Base-by-base conservation (phyloP, 768 basidiomycete genomes). In the Phlegmacium glaucopus region DNA sequence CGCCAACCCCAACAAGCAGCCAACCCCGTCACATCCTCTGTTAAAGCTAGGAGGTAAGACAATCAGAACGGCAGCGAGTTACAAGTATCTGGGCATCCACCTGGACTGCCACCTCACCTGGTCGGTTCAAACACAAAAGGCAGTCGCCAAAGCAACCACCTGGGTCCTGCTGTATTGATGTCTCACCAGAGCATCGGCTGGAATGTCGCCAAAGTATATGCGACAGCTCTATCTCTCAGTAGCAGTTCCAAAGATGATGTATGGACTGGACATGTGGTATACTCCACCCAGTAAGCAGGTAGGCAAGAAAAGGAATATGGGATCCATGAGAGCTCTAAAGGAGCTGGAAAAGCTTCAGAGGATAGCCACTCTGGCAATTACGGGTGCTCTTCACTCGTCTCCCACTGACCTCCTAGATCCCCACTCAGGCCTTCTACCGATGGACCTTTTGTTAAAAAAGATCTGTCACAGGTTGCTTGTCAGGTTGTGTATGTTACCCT, bases 171-270 rank as follows among this genome's bases (percentile, higher is more conserved):
- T 29, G 3, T 48, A 42, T 27, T 16, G 47, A 3, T 13, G 47
- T 9, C 51, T 52, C 2, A 44, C 54, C 2, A 44, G 32, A 15
- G 13, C 29, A 11, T 25, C 44, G 3, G 47, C 37, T 35, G 54
- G 51, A 29, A 16, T 55, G 2, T 9, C 15, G 6, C 16, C 48
- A 1, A 40, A n/a, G 7, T 38, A 55, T 48, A 38, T 49, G 30
- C 51, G 2, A n/a, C n/a, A n/a, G n/a, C n/a, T n/a, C n/a, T n/a
- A n/a, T n/a, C n/a, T n/a, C n/a, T n/a, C n/a, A n/a, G 40, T 44
- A 0, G 48, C 41, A 0, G n/a, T 55, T 9, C 54, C 54, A 7
- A 55, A 55, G 28, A 49, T 55, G 45, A 55, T 51, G 11, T 55
- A 55, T 10, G 45, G 45, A 6, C 39, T 52, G 12, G 51, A 55